These are phyloP conservation scores for Calcarisporium arbuscula DNA, from an alignment of 2,329 filamentous ascomycete species.

Conservation along the genomic window DNA sequence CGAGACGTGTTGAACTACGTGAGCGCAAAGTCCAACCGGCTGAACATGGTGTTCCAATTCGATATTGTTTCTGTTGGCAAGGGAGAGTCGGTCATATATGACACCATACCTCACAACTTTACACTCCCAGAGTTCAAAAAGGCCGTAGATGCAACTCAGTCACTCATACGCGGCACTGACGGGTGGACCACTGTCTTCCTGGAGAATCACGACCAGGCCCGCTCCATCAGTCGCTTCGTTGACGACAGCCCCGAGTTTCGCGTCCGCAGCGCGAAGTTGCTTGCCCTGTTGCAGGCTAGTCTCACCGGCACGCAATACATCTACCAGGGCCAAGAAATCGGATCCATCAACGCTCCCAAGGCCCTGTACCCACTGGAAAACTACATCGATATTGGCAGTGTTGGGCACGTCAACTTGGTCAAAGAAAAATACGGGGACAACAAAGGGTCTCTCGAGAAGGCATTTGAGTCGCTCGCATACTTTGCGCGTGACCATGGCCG, in stretches of 20 bases:
- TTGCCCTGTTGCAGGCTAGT: conserved; percentile 46
- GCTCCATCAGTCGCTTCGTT: conserved; percentile 49
- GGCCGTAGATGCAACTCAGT: conserved; percentile 43
- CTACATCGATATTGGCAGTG: conserved; percentile 42
- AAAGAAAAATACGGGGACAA: conserved; percentile 19
- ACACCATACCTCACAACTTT: conserved; percentile 41
- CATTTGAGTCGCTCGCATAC: conserved; percentile 23
- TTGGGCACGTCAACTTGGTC: conserved; percentile 29
- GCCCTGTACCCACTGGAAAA: conserved; percentile 54
- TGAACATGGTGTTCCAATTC: conserved; percentile 67
- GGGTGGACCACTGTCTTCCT: conserved; percentile 60
- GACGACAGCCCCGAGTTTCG: conserved; percentile 43
- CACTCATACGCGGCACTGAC: conserved; percentile 44
- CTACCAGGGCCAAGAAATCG: conserved; percentile 63
- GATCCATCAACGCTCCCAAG: conserved; percentile 53
- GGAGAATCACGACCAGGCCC: conserved; percentile 60
- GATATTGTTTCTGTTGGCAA: conserved; percentile 58
- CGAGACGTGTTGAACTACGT: conserved; percentile 54
- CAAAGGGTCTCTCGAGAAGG: conserved; percentile 31
- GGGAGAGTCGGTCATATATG: conserved; percentile 44
- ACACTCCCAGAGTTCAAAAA: conserved; percentile 41
- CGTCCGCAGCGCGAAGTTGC: conserved; percentile 47
- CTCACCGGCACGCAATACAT: conserved; percentile 57
- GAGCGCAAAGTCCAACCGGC: conserved; percentile 48
- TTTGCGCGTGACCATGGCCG: conserved; percentile 54